Base-by-base conservation (phyloP, 176 grass and related monocot species). In the Zoysia pacifica region DNA sequence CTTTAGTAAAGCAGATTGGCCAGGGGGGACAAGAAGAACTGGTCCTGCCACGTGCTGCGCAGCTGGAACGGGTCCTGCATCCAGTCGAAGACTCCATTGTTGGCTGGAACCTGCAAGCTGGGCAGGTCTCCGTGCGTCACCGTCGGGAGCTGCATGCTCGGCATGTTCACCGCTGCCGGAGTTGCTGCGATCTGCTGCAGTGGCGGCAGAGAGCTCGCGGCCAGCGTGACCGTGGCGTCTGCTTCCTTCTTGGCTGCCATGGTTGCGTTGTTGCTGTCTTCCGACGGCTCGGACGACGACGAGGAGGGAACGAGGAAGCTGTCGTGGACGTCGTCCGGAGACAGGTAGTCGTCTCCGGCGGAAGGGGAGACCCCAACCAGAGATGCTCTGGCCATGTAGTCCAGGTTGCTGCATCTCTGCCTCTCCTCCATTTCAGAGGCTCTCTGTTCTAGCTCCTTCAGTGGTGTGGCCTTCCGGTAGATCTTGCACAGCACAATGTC, bases 401-500 rank as follows among this genome's bases (percentile, higher is more conserved):
- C 38, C 14, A 68, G 70, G 3, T 81, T 50, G 49, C 51, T 56
- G 13, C 82, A 81, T 56, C 73, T 84, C 82, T 93, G 84, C 79
- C 72, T 76, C 82, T 91, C 87, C 19, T 94, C 91, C 85, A 86
- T 79, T 2, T 20, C 76, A 11, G 43, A 67, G 11, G 94, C 91
- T 56, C 85, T 83, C 47, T 97, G 91, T 53, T 93, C 94, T 13
- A 97, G 79, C 72, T 97, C 94, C 67, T 94, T 97, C 48, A 94
- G 75, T 16, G 94, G 90, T 7, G 88, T 93, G 12, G 94, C 94
- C 51, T 97, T 97, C 42, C 89, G 81, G 69, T 97, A 97, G 15
- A 97, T 83, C 82, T 97, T 97, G 83, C 94, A 97, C 5, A 97
- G 67, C 71, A 97, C 94, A 67, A 88, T 90, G 74, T 97, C 85